Percentiles rank a stretch among this genome's conserved stretches.
Conservation (phyloP, 257 asterid species). For the Przewalskia tangutica region DNA sequence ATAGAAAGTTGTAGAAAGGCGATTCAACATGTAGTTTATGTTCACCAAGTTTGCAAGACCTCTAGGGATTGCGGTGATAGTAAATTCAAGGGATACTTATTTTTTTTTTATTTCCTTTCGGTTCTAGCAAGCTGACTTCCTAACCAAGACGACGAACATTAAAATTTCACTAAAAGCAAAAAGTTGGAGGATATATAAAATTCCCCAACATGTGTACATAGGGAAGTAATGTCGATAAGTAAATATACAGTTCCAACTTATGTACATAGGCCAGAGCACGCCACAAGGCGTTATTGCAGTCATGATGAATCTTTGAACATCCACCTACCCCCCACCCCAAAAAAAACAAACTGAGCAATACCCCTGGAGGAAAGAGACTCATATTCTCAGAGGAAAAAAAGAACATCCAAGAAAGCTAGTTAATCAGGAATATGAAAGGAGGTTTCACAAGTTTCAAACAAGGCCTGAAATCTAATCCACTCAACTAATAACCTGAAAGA, state of each 20-base stretch:
- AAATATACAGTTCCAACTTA: not conserved
- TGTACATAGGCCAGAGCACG: not conserved
- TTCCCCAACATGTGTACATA: not conserved
- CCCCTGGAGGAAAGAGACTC: not conserved
- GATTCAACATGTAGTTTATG: not conserved
- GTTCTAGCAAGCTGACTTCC: not conserved
- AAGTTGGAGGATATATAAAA: not conserved
- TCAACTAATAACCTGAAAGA: slow-evolving; percentile 1
- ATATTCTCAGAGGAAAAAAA: not conserved
- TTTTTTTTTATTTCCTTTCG: not conserved
- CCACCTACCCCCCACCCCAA: not conserved
- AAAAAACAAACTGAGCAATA: not conserved
- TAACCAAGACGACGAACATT: not conserved
- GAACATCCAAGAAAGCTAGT: not conserved
- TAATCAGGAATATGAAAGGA: not conserved
- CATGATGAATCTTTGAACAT: not conserved
- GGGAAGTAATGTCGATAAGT: slow-evolving; percentile 11
- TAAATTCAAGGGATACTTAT: not conserved
- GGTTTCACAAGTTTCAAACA: not conserved
- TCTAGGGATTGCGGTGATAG: not conserved
- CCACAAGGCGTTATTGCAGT: not conserved
- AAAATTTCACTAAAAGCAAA: not conserved
- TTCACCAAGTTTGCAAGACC: not conserved
- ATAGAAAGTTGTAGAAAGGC: not conserved
- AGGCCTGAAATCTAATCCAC: not conserved